Base-by-base conservation (phyloP, 2,329 filamentous ascomycete genomes). In the Fusarium sp. region DNA sequence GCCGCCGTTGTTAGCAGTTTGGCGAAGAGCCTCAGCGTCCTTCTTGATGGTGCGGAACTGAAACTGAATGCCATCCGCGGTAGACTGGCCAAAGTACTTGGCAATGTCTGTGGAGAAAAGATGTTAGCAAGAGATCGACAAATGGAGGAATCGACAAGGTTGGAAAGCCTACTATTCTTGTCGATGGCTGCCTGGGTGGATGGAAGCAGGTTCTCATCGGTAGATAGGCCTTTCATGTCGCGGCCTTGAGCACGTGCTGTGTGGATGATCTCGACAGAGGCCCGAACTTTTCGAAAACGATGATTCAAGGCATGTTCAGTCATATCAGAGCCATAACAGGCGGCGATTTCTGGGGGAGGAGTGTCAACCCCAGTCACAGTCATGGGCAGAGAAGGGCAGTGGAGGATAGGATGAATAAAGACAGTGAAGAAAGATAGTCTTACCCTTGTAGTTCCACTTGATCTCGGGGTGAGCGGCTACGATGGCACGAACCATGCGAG, bases 381-480 rank as follows among this genome's bases (percentile, higher is more conserved):
- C 46, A 67, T 40, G 20, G 43, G 34, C 7, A 40, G 20, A 25
- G 38, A 58, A 29, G 40, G 44, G 44, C 18, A 38, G 16, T 25
- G 24, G 32, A 63, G 8, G 15, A 38, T 11, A 38, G 30, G 49
- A 34, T 22, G 8, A n/a, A 45, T 14, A 16, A 60, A 22, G 32
- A 63, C 18, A 38, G 34, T 42, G 63, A 38, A 11, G 47, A 46
- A 29, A 10, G 18, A 7, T 73, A 8, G n/a, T 55, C 87, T 81
- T 84, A 91, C 89, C 88, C 74, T 86, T 87, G 77, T 87, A 90
- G 76, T 91, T 88, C 56, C 90, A 85, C 66, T 85, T 88, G 0
- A 87, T 74, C 0, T 81, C 80, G 0, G 85, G 85, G 57, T 87
- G 83, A 5, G 88, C 87, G 0, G 88, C 89, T 1, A 91, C 80